These are phyloP conservation scores for Lithocarpus polystachyus DNA, from an alignment of 306 rosid genomes.

Conservation along the genomic window DNA sequence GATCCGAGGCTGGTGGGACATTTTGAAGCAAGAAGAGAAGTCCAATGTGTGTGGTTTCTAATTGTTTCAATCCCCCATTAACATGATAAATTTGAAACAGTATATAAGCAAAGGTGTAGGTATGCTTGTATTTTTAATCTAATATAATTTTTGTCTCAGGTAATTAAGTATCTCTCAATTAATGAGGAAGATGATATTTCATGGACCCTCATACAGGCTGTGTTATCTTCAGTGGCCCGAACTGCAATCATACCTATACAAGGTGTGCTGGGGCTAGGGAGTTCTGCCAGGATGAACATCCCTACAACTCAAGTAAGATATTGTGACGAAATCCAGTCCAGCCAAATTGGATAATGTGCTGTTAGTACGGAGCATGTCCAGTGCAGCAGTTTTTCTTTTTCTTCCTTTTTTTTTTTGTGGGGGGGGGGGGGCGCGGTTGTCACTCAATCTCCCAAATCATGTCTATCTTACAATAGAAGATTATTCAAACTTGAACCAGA, in stretches of 20 bases:
- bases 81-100: conserved; percentile 11
- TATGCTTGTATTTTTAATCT: conserved; percentile 5
- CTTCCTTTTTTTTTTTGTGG: no score
- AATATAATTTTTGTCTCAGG: conserved; percentile 41
- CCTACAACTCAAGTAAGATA: conserved; percentile 90
- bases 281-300: conserved; percentile 88
- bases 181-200: conserved; percentile 59
- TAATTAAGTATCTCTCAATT: conserved; percentile 59
- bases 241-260: conserved; percentile 85
- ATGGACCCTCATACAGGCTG: conserved; percentile 65
- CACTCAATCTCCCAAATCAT: not conserved
- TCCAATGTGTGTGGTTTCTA: conserved; percentile 50
- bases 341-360: no score
- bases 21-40: conserved; percentile 68
- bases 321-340: not conserved
- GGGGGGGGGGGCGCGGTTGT: not conserved
- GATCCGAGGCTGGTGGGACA: conserved; percentile 93
- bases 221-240: conserved; percentile 72
- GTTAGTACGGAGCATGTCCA: not conserved
- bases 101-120: not conserved
- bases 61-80: not conserved
- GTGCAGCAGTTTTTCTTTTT: no score
- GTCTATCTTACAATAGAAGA: not conserved
- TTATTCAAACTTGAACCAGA: not conserved
- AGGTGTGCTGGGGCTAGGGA: conserved; percentile 80